Percentiles rank a stretch among this genome's conserved stretches.
Evolutionary conservation across 371 early-diverging fungal species (phyloP).

Genomic region (Amoeboaphelidium protococcarum): DNA sequence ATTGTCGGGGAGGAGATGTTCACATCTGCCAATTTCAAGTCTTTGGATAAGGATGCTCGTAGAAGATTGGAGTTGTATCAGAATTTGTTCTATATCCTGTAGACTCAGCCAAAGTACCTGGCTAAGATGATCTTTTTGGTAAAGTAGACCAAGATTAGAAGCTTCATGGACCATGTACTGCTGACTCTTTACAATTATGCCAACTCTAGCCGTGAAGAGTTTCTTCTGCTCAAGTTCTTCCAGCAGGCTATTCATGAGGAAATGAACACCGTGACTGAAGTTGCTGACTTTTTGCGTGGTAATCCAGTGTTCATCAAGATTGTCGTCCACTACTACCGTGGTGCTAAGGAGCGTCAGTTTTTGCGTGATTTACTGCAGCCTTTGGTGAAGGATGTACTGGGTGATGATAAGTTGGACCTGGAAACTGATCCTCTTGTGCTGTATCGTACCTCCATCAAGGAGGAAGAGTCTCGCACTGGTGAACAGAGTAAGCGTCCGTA

Average conservation of each 20-base stretch:
- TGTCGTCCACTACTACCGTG: slow-evolving; percentile 67
- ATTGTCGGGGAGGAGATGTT: slow-evolving; percentile 10
- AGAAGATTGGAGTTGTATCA: slow-evolving; percentile 50
- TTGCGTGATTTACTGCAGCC: slow-evolving; percentile 59
- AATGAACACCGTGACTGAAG: slow-evolving; percentile 41
- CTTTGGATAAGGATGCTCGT: slow-evolving; percentile 58
- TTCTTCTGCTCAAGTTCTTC: slow-evolving; percentile 71
- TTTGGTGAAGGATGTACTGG: slow-evolving; percentile 40
- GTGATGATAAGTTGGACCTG: slow-evolving; percentile 46
- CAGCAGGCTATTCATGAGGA: slow-evolving; percentile 48
- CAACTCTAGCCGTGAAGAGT: slow-evolving; percentile 88
- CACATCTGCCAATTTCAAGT: slow-evolving; percentile 18
- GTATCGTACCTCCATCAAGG: slow-evolving; percentile 54
- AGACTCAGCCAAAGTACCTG: slow-evolving; percentile 81
- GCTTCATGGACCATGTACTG: slow-evolving; percentile 63
- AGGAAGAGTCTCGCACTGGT: slow-evolving; percentile 71
- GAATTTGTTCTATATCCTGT: slow-evolving; percentile 75
- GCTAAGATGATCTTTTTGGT: slow-evolving; percentile 51
- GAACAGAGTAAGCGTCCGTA: slow-evolving; percentile 39
- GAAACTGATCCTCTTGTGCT: slow-evolving; percentile 76
- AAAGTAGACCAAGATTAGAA: slow-evolving; percentile 31
- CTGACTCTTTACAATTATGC: slow-evolving; percentile 87
- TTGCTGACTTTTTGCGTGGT: slow-evolving; percentile 71
- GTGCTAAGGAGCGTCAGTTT: slow-evolving; percentile 80
- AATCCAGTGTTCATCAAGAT: slow-evolving; percentile 87